Percentiles rank a stretch among this genome's conserved stretches.
phyloP scores from a whole-genome alignment of 345 rosid species.

The Citrus unshiu region DNA sequence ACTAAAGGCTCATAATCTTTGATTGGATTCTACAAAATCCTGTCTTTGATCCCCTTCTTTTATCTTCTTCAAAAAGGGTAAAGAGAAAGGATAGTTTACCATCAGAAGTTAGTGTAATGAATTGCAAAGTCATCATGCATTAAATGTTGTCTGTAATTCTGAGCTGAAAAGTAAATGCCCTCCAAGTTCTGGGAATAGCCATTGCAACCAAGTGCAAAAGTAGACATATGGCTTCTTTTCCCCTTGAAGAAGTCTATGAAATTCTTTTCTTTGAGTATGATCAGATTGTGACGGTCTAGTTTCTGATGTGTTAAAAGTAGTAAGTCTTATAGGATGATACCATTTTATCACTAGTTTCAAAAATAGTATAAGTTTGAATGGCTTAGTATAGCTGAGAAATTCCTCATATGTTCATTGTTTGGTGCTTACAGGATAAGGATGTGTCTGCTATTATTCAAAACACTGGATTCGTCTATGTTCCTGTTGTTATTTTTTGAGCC shows the following conservation, averaged over 20 bases:
- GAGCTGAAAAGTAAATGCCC: not conserved
- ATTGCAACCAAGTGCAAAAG: not conserved
- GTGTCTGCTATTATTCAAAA: conserved; percentile 40
- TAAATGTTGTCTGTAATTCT: not conserved
- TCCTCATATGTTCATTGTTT: not conserved
- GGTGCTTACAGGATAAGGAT: conserved; percentile 47
- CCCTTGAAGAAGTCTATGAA: not conserved
- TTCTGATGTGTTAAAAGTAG: not conserved
- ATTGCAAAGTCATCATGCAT: not conserved
- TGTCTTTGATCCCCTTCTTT: not conserved
- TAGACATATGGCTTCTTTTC: not conserved
- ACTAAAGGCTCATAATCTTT: not conserved
- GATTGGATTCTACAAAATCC: not conserved
- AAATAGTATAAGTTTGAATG: not conserved
- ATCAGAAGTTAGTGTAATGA: not conserved
- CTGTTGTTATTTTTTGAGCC: conserved; percentile 64
- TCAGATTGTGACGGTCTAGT: not conserved
- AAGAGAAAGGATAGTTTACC: not conserved
- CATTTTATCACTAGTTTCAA: not conserved
- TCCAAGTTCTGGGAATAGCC: not conserved
- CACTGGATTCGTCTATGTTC: conserved; percentile 39
- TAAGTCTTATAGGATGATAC: not conserved
- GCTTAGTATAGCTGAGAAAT: not conserved
- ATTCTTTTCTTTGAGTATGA: not conserved
- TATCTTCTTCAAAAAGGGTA: not conserved